These are phyloP conservation scores for Boletus tomentosulus DNA, from an alignment of 768 basidiomycete genomes.

Conservation along the genomic window DNA sequence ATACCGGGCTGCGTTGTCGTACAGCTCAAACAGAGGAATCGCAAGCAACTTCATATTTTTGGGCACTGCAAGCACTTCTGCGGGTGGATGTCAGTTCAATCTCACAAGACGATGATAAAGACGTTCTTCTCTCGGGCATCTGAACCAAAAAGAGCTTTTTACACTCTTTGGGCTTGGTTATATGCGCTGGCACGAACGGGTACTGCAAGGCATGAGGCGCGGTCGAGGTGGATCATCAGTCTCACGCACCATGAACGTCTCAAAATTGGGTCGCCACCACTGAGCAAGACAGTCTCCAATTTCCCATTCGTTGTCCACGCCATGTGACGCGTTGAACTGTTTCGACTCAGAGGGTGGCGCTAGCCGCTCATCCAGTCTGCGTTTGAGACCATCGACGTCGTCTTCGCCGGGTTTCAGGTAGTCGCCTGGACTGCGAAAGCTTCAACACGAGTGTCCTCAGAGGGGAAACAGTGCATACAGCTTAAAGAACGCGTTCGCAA, in stretches of 20 bases:
- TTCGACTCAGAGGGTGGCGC: conserved; percentile 69
- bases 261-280: conserved; percentile 98
- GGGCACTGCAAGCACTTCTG: conserved; percentile 94
- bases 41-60: conserved; percentile 99
- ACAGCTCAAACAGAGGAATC: conserved; percentile 94
- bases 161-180: conserved; percentile 96
- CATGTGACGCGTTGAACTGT: conserved; percentile 76
- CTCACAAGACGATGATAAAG: neutral
- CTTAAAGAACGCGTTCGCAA: conserved; percentile 99
- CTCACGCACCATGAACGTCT: conserved; percentile 90
- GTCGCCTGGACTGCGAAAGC: conserved; percentile 76
- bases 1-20: conserved; percentile 91
- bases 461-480: conserved; percentile 52
- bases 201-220: conserved; percentile 48
- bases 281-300: conserved; percentile 95
- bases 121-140: conserved; percentile 90
- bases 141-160: conserved; percentile 95
- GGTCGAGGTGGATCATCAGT: neutral
- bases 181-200: conserved; percentile 91
- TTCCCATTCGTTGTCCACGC: conserved; percentile 89
- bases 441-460: neutral
- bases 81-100: neutral
- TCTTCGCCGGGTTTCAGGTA: conserved; percentile 96
- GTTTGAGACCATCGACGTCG: conserved; percentile 86
- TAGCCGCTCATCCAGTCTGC: conserved; percentile 83